phyloP scores from a whole-genome alignment of 2,329 filamentous ascomycete genomes.

The Lasiodiplodia theobromae region DNA sequence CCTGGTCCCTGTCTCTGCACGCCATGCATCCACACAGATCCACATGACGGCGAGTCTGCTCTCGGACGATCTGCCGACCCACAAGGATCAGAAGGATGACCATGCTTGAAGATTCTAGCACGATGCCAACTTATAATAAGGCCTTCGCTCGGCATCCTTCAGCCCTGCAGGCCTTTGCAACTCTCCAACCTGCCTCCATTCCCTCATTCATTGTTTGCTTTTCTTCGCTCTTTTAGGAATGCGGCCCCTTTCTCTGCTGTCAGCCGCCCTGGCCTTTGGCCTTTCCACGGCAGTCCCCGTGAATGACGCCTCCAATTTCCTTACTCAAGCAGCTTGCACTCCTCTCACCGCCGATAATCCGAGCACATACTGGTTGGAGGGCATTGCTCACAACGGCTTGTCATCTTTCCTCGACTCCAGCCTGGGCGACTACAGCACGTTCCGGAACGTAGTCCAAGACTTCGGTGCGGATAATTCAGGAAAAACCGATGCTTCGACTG shows the following conservation, averaged over 20 bases:
- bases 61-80: slow-evolving; percentile 9
- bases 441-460: slow-evolving; percentile 46
- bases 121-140: slow-evolving; percentile 3
- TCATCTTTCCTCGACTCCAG: slow-evolving; percentile 26
- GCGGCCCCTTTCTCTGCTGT: slow-evolving; percentile 4
- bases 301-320: not conserved
- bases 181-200: not conserved
- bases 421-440: slow-evolving; percentile 40
- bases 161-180: not conserved
- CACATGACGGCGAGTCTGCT: not conserved
- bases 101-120: not conserved
- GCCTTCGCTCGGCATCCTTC: not conserved
- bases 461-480: slow-evolving; percentile 46
- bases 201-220: not conserved
- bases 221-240: not conserved
- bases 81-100: not conserved
- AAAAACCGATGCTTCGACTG: slow-evolving; percentile 38
- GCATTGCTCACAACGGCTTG: slow-evolving; percentile 26
- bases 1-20: slow-evolving; percentile 7
- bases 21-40: not conserved
- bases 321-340: slow-evolving; percentile 10
- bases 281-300: not conserved
- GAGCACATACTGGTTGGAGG: slow-evolving; percentile 21
- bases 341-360: slow-evolving; percentile 18
- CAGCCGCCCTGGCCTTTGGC: slow-evolving; percentile 1